Base-by-base conservation (phyloP, 2,329 filamentous ascomycete species). In the Clonostachys rosea region DNA sequence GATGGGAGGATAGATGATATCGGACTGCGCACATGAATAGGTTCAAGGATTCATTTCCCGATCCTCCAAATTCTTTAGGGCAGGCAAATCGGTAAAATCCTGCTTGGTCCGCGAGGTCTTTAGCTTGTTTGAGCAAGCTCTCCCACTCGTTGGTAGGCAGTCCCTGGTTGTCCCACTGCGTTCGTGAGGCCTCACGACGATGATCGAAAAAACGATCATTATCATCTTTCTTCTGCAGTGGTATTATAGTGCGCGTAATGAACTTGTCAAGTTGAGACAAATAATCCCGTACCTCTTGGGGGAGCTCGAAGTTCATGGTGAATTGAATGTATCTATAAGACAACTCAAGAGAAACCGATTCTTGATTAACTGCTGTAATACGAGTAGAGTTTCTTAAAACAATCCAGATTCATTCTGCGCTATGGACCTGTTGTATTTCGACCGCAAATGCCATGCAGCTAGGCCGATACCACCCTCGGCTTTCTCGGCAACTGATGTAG, bases 1-100 rank as follows among this genome's bases (percentile, higher is more conserved):
- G 48, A 40, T 54, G 48, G 12, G 50, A 50, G 14, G 50, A 40
- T 24, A 54, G 46, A 37, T 50, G 48, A 40, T 52, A 49, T 8
- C 52, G 46, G 17, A 51, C 45, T 12, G 52, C 52, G 33, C 52
- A 54, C 52, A 54, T 54, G 39, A 45, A 49, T 6, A 54, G 40
- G 36, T 54, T 54, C 10, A 50, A 43, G n/a, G 36, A 39, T 14
- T 39, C 11, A 14, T 14, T 39, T 17, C 16, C 36, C 11, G 36
- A 39, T 9, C 36, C 36, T 14, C 14, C 36, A 17, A 14, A 17
- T 17, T 39, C 36, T 17, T 39, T 12, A 7, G 36, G 36, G 10
- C 36, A 39, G 11, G 36, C 36, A 39, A 39, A 39, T 7, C 36
- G 36, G 36, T 39, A 39, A 12, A 39, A 39, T 17, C 36, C 36